Evolutionary conservation across 2,329 filamentous ascomycete genomes (phyloP).

Genomic region (Amesomyces nigricolor): DNA sequence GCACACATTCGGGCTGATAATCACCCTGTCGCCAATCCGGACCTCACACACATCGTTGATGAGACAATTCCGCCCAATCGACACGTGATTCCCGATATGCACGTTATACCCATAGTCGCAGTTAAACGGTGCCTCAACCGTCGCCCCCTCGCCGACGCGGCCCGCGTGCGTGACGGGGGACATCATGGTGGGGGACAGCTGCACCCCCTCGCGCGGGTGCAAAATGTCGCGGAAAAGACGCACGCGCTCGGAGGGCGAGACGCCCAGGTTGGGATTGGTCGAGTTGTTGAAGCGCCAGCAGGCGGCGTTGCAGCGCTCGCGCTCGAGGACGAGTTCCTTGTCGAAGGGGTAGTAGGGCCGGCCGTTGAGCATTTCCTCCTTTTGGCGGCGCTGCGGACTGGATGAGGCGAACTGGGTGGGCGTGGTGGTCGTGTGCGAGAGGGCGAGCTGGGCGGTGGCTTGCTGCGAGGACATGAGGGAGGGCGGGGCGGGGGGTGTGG

Average conservation of each 20-base stretch:
- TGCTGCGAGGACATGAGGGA: slow-evolving; percentile 33
- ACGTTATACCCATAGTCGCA: slow-evolving; percentile 96
- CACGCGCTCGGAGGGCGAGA: slow-evolving; percentile 62
- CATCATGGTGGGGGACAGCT: slow-evolving; percentile 50
- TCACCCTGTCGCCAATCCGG: slow-evolving; percentile 69
- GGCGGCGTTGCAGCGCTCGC: slow-evolving; percentile 75
- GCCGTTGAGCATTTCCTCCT: slow-evolving; percentile 83
- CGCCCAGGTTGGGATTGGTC: slow-evolving; percentile 65
- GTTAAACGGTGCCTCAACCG: slow-evolving; percentile 81
- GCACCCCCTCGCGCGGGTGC: slow-evolving; percentile 53
- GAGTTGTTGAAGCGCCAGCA: slow-evolving; percentile 85
- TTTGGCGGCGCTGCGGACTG: slow-evolving; percentile 55
- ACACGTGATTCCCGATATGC: slow-evolving; percentile 75
- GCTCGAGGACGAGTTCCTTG: slow-evolving; percentile 71
- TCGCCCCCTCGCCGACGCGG: slow-evolving; percentile 65
- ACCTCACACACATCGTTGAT: slow-evolving; percentile 84
- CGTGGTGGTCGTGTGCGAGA: slow-evolving; percentile 40
- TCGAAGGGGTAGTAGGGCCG: slow-evolving; percentile 75
- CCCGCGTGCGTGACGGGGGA: slow-evolving; percentile 51
- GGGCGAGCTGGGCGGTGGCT: slow-evolving; percentile 53
- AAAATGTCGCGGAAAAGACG: slow-evolving; percentile 68
- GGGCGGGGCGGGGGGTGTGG: slow-evolving; percentile 39
- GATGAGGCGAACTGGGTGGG: slow-evolving; percentile 37
- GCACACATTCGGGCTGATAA: slow-evolving; percentile 79
- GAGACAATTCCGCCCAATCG: slow-evolving; percentile 75